Percentiles rank a stretch among this genome's conserved stretches.
Conservation (phyloP, 2,329 filamentous ascomycete genomes). For the Exophiala mesophila region DNA sequence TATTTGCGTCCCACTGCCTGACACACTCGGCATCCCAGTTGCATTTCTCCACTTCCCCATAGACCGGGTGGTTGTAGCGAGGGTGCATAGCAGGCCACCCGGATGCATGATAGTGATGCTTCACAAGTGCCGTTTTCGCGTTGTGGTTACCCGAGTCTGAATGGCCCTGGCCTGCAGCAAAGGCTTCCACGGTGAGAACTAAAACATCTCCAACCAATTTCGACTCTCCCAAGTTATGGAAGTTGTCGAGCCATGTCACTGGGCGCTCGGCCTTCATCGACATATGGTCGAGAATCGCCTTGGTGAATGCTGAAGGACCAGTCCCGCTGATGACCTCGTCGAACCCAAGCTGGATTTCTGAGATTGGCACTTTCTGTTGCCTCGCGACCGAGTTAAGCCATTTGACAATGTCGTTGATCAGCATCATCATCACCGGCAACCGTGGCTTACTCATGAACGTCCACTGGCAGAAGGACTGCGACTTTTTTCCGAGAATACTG, state of each 20-base stretch:
- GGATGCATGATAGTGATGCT: slow-evolving; percentile 71
- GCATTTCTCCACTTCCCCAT: slow-evolving; percentile 65
- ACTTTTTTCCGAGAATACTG: slow-evolving; percentile 63
- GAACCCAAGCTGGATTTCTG: slow-evolving; percentile 62
- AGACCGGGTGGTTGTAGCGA: slow-evolving; percentile 62
- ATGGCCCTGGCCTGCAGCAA: slow-evolving; percentile 68
- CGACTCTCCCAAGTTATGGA: slow-evolving; percentile 63
- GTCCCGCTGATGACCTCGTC: slow-evolving; percentile 70
- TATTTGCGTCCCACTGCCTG: slow-evolving; percentile 60
- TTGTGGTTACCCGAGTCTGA: slow-evolving; percentile 68
- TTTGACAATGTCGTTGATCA: slow-evolving; percentile 63
- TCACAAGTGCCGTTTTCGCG: slow-evolving; percentile 61
- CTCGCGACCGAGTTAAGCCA: slow-evolving; percentile 60
- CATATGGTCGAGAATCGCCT: slow-evolving; percentile 62
- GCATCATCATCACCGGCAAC: slow-evolving; percentile 62
- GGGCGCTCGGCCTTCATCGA: slow-evolving; percentile 42
- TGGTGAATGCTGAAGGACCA: slow-evolving; percentile 65
- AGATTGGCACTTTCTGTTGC: slow-evolving; percentile 55
- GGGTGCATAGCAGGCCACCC: slow-evolving; percentile 65
- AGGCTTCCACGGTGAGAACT: slow-evolving; percentile 66
- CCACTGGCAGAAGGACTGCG: slow-evolving; percentile 69
- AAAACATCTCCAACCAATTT: slow-evolving; percentile 60
- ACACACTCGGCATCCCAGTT: slow-evolving; percentile 66
- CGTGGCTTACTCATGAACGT: slow-evolving; percentile 66
- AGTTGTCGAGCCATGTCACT: slow-evolving; percentile 56